Conservation (phyloP, 371 early-diverging fungal species). For the Mucor piriformis region DNA sequence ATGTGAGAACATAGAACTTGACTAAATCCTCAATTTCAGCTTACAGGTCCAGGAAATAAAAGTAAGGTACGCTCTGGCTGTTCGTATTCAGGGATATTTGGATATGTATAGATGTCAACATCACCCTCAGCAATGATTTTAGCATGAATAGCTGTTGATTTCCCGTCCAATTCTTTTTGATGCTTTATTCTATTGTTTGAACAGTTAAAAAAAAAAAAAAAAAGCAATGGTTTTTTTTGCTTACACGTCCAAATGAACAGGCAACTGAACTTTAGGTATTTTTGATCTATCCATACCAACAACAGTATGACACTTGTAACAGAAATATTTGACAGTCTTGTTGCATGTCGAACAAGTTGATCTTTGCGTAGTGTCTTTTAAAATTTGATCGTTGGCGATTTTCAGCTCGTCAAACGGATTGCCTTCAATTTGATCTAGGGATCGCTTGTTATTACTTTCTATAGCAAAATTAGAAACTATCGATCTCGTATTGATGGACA, state of each 20-base stretch:
- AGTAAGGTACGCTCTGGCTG: slow-evolving; percentile 72
- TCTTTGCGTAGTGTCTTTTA: slow-evolving; percentile 40
- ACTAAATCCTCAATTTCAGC: slow-evolving; percentile 7
- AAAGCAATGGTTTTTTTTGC: neutral
- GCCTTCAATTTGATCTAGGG: slow-evolving; percentile 8
- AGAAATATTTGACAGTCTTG: slow-evolving; percentile 73
- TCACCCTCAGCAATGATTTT: slow-evolving; percentile 73
- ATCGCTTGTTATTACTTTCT: slow-evolving; percentile 15
- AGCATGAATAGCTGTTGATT: slow-evolving; percentile 89
- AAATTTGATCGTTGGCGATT: slow-evolving; percentile 41
- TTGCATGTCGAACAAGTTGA: slow-evolving; percentile 62
- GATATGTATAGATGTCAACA: slow-evolving; percentile 63
- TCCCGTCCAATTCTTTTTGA: slow-evolving; percentile 76
- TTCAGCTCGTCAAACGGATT: slow-evolving; percentile 38
- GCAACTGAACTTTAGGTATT: slow-evolving; percentile 72
- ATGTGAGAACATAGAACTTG: neutral
- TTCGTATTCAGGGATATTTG: slow-evolving; percentile 49
- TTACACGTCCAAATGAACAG: slow-evolving; percentile 80
- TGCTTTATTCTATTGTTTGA: slow-evolving; percentile 69
- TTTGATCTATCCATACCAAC: slow-evolving; percentile 54
- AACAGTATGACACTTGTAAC: slow-evolving; percentile 68
- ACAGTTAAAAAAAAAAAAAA: neutral
- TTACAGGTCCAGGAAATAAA: slow-evolving; percentile 83
- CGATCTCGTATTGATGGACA: neutral
- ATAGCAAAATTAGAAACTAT: neutral